Evolutionary conservation across 495 filamentous ascomycete species (phyloP), one percentile per base, ranked within the genome.

Genomic region (Tuber borchii): DNA sequence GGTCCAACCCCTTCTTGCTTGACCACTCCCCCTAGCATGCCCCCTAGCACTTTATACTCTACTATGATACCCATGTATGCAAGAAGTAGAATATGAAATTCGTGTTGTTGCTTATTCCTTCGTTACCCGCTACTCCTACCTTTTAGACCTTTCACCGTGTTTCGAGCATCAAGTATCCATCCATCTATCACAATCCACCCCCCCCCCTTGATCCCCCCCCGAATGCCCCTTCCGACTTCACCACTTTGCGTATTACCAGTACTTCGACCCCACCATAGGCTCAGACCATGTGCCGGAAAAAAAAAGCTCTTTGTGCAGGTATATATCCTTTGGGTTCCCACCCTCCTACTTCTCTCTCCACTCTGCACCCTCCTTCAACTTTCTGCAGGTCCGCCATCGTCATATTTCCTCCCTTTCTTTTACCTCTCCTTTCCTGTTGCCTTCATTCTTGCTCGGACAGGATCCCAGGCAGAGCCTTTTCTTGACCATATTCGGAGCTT

Each of bases 401-500:
- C 44, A 70, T 34, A 61, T 34, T 46, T 40, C 70, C 37, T 71
- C 46, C 72, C 44, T 61, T 71, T 68, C 65, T 74, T 68, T 74
- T 78, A 10, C 71, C 78, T 73, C 45, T 65, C 75, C 77, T 69
- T 74, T 76, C 78, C 48, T 75, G 76, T 73, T 79, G 77, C 48
- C 39, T 39, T 51, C 48, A 74, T 72, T 82, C 71, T 56, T 73
- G 70, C 72, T 79, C 46, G 69, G 74, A 75, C 65, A 73, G 73
- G 78, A 77, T 81, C 75, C 82, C 75, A 70, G 74, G 72, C 71
- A 77, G 75, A 81, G 65, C 77, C 69, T 79, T 73, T 80, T 80
- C 81, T 78, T 70, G 76, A 82, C 74, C 81, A 81, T 84, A 84
- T 85, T 70, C 70, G 40, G 73, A 70, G 74, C 56, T 17, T 43